Evolutionary conservation across 208 protist genomes (phyloP).

Genomic region (Porcisia deanei): DNA sequence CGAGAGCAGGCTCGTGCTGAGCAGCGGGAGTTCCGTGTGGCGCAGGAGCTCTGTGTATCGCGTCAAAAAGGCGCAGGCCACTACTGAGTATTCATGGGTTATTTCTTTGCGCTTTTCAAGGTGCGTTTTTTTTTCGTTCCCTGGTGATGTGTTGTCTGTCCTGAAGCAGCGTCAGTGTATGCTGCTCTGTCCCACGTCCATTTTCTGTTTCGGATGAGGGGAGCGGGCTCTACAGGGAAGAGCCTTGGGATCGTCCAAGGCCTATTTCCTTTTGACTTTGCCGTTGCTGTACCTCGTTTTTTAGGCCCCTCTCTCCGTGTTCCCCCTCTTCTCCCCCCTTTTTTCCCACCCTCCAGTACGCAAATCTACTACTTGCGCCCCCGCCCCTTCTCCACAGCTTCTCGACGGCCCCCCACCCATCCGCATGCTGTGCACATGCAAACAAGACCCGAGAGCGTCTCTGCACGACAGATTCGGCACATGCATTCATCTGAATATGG

Average conservation of each 20-base stretch:
- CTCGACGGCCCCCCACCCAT: neutral
- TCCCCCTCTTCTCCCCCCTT: too few species aligned
- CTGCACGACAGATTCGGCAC: too few species aligned
- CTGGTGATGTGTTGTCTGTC: neutral
- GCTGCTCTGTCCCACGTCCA: neutral
- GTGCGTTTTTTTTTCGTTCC: neutral
- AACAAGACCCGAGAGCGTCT: too few species aligned
- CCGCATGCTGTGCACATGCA: neutral
- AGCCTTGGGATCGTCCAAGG: too few species aligned
- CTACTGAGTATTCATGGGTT: neutral
- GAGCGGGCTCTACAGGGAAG: neutral
- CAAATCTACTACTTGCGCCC: too few species aligned
- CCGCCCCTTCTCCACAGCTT: neutral
- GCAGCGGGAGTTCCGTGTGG: constrained; percentile 26
- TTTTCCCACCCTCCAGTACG: too few species aligned
- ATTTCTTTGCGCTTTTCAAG: neutral
- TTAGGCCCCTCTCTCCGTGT: neutral
- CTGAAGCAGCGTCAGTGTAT: neutral
- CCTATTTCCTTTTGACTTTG: neutral
- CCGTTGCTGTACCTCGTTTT: neutral
- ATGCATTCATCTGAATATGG: too few species aligned
- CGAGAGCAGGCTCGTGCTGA: constrained; percentile 14
- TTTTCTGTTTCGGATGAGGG: neutral
- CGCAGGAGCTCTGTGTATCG: constrained; percentile 26
- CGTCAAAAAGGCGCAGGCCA: neutral